A percentile compares a stretch with the other conserved stretches of the same genome.
These are phyloP conservation scores for Penicillium sclerotigenum DNA, from an alignment of 2,329 filamentous ascomycete species.

Conservation along the genomic window DNA sequence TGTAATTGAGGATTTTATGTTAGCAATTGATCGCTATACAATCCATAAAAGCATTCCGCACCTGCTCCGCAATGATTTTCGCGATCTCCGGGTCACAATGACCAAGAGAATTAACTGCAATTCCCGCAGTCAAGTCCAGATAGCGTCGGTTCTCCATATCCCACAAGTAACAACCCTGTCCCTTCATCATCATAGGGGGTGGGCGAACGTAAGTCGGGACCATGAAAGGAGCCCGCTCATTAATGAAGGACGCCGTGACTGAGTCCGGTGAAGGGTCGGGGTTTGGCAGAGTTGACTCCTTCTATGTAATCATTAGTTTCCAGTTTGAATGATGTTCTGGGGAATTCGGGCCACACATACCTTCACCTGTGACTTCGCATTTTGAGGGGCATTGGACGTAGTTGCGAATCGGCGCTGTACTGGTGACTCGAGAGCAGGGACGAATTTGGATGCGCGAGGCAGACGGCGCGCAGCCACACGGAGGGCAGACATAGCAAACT, in stretches of 20 bases:
- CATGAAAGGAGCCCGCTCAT: slow-evolving; percentile 81
- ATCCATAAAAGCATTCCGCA: slow-evolving; percentile 32
- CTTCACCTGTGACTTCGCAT: slow-evolving; percentile 28
- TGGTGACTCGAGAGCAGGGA: slow-evolving; percentile 33
- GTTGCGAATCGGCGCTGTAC: slow-evolving; percentile 35
- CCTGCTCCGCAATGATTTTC: slow-evolving; percentile 73
- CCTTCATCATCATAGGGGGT: slow-evolving; percentile 82
- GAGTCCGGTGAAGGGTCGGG: slow-evolving; percentile 73
- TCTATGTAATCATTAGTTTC: slow-evolving; percentile 32
- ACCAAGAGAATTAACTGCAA: slow-evolving; percentile 89
- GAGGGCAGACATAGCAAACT: slow-evolving; percentile 30
- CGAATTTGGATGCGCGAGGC: slow-evolving; percentile 30
- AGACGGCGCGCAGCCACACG: slow-evolving; percentile 37
- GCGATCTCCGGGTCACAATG: slow-evolving; percentile 81
- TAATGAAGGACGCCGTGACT: slow-evolving; percentile 69
- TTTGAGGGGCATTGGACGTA: slow-evolving; percentile 29
- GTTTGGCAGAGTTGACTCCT: slow-evolving; percentile 56
- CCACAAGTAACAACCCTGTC: slow-evolving; percentile 82
- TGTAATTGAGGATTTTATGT: slow-evolving; percentile 27
- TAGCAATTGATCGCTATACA: background rate
- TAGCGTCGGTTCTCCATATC: slow-evolving; percentile 87
- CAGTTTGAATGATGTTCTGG: background rate
- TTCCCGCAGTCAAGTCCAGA: slow-evolving; percentile 91
- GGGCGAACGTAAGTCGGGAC: slow-evolving; percentile 92
- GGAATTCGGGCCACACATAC: slow-evolving; percentile 11